phyloP scores from a whole-genome alignment of 768 basidiomycete genomes.

The Mycena latifolia region DNA sequence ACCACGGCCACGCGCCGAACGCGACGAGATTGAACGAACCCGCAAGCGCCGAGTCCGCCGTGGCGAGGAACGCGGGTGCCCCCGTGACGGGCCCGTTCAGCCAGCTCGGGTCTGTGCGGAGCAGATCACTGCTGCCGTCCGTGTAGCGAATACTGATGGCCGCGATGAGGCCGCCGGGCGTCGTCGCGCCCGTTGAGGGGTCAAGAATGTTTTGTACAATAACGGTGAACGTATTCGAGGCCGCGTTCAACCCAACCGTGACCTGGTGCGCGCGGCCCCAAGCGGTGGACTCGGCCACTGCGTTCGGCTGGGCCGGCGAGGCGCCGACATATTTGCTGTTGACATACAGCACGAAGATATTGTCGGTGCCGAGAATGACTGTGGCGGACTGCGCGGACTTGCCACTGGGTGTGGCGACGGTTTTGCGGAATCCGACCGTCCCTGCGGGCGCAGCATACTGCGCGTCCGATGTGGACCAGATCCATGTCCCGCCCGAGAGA shows the following conservation, averaged over 20 bases:
- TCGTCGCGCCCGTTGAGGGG: background rate
- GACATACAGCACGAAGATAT: too few species aligned
- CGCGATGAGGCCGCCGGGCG: slow-evolving; percentile 14
- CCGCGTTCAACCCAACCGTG: slow-evolving; percentile 3
- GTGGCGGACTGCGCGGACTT: slow-evolving; percentile 21
- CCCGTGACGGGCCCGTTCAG: slow-evolving; percentile 5
- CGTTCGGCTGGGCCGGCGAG: too few species aligned
- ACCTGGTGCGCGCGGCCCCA: slow-evolving; percentile 19
- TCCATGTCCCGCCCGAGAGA: slow-evolving; percentile 17
- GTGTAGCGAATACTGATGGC: slow-evolving; percentile 10
- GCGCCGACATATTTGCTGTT: too few species aligned
- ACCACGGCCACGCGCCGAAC: too few species aligned
- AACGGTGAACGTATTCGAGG: slow-evolving; percentile 20
- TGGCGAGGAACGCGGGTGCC: slow-evolving; percentile 15
- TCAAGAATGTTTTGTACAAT: slow-evolving; percentile 8
- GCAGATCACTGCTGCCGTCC: slow-evolving; percentile 19
- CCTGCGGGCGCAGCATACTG: background rate
- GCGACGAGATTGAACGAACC: slow-evolving; percentile 10
- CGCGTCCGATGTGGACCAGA: slow-evolving; percentile 22
- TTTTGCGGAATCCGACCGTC: slow-evolving; percentile 23
- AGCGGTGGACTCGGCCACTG: background rate
- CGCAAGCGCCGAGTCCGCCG: slow-evolving; percentile 9
- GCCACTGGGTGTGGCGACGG: slow-evolving; percentile 6
- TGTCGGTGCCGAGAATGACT: slow-evolving; percentile 12
- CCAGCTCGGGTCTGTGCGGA: slow-evolving; percentile 29